Evolutionary conservation across 2,329 filamentous ascomycete species (phyloP).

Genomic region (Fusarium oxysporum): DNA sequence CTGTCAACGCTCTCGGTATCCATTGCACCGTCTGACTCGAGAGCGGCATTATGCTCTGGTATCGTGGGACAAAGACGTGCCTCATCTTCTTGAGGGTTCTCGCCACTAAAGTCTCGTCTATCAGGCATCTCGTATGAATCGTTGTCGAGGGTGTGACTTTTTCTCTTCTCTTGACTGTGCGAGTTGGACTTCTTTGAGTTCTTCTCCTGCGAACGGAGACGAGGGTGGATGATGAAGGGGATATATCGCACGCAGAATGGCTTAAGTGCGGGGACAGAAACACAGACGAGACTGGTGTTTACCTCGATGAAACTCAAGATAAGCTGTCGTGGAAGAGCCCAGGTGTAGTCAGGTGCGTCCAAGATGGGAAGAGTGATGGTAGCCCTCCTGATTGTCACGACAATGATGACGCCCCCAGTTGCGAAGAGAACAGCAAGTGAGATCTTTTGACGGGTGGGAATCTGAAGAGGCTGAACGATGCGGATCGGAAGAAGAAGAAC

Average conservation of each 20-base stretch:
- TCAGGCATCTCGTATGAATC: conserved; percentile 43
- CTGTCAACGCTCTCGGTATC: conserved; percentile 43
- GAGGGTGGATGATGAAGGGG: conserved; percentile 42
- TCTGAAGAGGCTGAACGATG: conserved; percentile 58
- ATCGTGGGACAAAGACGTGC: conserved; percentile 32
- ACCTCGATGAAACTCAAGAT: conserved; percentile 62
- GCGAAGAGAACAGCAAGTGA: conserved; percentile 61
- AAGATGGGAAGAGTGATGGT: conserved; percentile 43
- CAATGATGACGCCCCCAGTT: conserved; percentile 47
- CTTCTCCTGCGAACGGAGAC: conserved; percentile 40
- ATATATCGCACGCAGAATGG: conserved; percentile 56
- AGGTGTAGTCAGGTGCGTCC: conserved; percentile 41
- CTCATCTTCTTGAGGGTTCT: conserved; percentile 42
- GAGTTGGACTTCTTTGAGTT: conserved; percentile 25
- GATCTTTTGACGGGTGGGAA: conserved; percentile 61
- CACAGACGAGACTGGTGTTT: conserved; percentile 62
- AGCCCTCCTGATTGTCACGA: conserved; percentile 46
- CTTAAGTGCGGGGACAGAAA: conserved; percentile 62
- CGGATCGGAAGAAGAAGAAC: conserved; percentile 59
- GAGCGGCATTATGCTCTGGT: conserved; percentile 9
- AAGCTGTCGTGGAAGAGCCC: conserved; percentile 42
- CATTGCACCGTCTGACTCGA: conserved; percentile 23
- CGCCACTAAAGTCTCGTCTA: conserved; percentile 26
- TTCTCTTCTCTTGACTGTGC: conserved; percentile 31
- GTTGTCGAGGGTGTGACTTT: conserved; percentile 27